Evolutionary conservation across 108 stramenopile species (phyloP).

Genomic region (Nannochloropsis gaditana): DNA sequence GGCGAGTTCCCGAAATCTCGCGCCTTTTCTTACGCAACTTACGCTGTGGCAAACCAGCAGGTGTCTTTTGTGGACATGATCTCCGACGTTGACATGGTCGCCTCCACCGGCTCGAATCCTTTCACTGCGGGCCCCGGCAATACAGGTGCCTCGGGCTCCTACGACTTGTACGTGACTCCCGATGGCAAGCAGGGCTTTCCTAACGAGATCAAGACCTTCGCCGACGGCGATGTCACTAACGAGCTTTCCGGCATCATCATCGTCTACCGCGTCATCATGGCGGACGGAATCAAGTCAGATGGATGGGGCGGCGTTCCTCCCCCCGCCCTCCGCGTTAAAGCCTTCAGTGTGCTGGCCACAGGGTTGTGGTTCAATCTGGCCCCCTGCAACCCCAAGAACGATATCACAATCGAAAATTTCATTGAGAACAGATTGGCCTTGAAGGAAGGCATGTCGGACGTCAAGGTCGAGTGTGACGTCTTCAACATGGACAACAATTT

Average conservation of each 20-base stretch:
- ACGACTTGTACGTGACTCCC: conserved; percentile 19
- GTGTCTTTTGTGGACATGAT: conserved; percentile 7
- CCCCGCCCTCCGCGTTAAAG: neutral
- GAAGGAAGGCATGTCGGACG: neutral
- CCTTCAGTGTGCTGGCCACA: neutral
- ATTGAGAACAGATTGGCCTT: neutral
- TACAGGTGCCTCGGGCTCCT: neutral
- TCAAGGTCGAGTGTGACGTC: neutral
- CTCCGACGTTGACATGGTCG: neutral
- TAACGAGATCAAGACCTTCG: neutral
- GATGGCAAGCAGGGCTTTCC: conserved; percentile 14
- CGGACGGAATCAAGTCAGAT: neutral
- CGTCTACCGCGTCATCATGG: conserved; percentile 13
- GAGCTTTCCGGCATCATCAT: neutral
- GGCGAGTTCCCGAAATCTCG: neutral
- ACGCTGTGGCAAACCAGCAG: neutral
- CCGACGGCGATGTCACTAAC: neutral
- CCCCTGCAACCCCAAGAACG: neutral
- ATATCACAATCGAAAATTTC: neutral
- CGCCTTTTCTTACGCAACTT: conserved; percentile 7
- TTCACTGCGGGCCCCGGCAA: neutral
- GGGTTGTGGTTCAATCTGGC: conserved; percentile 17
- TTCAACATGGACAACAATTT: conserved; percentile 16
- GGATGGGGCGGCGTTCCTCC: neutral
- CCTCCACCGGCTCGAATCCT: neutral